Conservation (phyloP, 805 yeast genomes). For the Candida golubevii region DNA sequence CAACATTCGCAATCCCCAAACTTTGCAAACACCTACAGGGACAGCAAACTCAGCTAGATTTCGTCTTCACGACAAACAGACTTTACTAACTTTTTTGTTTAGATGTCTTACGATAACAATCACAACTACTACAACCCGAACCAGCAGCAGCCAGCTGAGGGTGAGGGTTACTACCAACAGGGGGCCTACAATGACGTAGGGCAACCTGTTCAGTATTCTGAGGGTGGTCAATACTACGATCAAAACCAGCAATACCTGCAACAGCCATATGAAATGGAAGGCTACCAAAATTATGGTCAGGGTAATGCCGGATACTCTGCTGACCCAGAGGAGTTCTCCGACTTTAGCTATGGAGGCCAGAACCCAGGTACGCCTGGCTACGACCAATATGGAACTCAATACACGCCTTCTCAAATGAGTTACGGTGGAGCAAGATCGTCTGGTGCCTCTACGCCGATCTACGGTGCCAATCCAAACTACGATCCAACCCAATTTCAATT, state of each 20-base stretch:
- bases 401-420: constrained; percentile 83
- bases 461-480: constrained; percentile 56
- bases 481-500: constrained; percentile 61
- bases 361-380: constrained; percentile 61
- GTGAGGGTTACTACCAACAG: constrained; percentile 34
- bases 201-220: constrained; percentile 28
- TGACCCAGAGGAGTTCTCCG: constrained; percentile 63
- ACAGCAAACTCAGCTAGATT: constrained; percentile 1
- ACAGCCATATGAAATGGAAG: constrained; percentile 47
- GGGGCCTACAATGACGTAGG: constrained; percentile 37
- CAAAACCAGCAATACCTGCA: constrained; percentile 44
- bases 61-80: constrained; percentile 2
- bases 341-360: constrained; percentile 54
- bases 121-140: constrained; percentile 38
- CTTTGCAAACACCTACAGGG: not conserved
- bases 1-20: too few species aligned
- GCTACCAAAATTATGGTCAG: constrained; percentile 37
- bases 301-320: constrained; percentile 32
- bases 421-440: constrained; percentile 80
- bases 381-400: constrained; percentile 64
- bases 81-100: constrained; percentile 18
- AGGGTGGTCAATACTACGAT: constrained; percentile 46
- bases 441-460: constrained; percentile 92
- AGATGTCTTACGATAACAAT: constrained; percentile 59
- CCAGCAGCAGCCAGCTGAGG: constrained; percentile 25